Percentiles rank a stretch among this genome's conserved stretches.
These are phyloP conservation scores for Ilyonectria robusta DNA, from an alignment of 2,329 filamentous ascomycete species.

Conservation along the genomic window DNA sequence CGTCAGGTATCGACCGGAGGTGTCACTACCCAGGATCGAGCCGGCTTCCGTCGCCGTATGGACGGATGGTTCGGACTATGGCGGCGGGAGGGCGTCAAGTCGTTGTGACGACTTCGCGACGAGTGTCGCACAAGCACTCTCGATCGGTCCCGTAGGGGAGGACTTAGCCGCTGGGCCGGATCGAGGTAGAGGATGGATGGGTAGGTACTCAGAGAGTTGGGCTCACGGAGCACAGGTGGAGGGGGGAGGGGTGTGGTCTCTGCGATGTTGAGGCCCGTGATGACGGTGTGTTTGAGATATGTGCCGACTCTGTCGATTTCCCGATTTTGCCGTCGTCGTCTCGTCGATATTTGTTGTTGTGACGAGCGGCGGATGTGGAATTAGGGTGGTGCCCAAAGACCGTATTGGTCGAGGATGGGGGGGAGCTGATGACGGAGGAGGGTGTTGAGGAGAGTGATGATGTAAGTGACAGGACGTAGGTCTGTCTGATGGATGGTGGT, in stretches of 20 bases:
- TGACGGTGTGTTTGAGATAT: neutral
- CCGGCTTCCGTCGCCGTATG: conserved; percentile 5
- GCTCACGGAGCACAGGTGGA: neutral
- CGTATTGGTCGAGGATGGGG: conserved; percentile 1
- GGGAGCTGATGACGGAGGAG: conserved; percentile 8
- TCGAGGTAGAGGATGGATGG: neutral
- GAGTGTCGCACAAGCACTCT: conserved; percentile 5
- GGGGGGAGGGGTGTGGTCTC: neutral
- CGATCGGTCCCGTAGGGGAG: neutral
- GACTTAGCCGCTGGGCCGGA: conserved; percentile 1
- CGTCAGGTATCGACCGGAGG: neutral
- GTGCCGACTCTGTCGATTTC: neutral
- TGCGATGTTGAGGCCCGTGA: neutral
- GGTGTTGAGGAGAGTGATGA: conserved; percentile 17
- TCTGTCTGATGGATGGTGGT: conserved; percentile 11
- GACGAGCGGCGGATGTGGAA: conserved; percentile 15
- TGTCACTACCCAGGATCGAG: neutral
- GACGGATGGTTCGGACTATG: neutral
- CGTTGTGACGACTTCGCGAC: conserved; percentile 4
- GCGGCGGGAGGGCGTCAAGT: conserved; percentile 5
- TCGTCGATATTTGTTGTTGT: conserved; percentile 8
- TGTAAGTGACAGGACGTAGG: conserved; percentile 30
- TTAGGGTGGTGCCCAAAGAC: conserved; percentile 4
- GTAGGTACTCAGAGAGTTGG: neutral
- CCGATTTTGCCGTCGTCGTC: conserved; percentile 3